These are phyloP conservation scores for Xerocomus spinulosus DNA, from an alignment of 768 basidiomycete genomes.

Conservation along the genomic window DNA sequence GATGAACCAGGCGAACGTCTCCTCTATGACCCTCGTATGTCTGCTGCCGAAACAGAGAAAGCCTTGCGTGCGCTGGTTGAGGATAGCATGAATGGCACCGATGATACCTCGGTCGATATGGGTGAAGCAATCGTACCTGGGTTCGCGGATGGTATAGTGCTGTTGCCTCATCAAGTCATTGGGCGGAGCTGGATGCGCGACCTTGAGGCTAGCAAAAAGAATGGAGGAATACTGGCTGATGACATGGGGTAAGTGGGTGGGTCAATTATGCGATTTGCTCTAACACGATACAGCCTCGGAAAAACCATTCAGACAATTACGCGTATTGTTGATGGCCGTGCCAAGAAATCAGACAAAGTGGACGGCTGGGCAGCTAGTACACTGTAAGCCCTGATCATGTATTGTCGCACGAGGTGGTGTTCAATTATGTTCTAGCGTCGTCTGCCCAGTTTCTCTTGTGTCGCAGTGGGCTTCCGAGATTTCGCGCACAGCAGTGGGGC, in stretches of 20 bases:
- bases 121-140: constrained; percentile 70
- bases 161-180: constrained; percentile 86
- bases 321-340: constrained; percentile 78
- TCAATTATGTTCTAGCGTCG: constrained; percentile 50
- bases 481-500: constrained; percentile 57
- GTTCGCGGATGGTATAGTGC: constrained; percentile 61
- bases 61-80: constrained; percentile 74
- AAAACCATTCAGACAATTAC: constrained; percentile 91
- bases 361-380: constrained; percentile 72
- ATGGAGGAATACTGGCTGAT: constrained; percentile 88
- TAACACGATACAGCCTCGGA: constrained; percentile 50
- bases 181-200: constrained; percentile 86
- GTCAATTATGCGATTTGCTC: neutral
- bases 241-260: constrained; percentile 66
- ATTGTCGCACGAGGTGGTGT: neutral
- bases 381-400: constrained; percentile 43
- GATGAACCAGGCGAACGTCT: constrained; percentile 23
- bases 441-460: constrained; percentile 84
- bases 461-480: constrained; percentile 91
- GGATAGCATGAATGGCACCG: constrained; percentile 54
- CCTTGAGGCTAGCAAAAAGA: constrained; percentile 72
- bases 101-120: constrained; percentile 47
- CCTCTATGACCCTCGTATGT: constrained; percentile 32
- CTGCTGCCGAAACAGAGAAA: constrained; percentile 63
- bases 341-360: constrained; percentile 61